Evolutionary conservation across 495 filamentous ascomycete genomes (phyloP), one percentile per base, ranked within the genome.

Genomic region (Lasiosphaeria ovina): DNA sequence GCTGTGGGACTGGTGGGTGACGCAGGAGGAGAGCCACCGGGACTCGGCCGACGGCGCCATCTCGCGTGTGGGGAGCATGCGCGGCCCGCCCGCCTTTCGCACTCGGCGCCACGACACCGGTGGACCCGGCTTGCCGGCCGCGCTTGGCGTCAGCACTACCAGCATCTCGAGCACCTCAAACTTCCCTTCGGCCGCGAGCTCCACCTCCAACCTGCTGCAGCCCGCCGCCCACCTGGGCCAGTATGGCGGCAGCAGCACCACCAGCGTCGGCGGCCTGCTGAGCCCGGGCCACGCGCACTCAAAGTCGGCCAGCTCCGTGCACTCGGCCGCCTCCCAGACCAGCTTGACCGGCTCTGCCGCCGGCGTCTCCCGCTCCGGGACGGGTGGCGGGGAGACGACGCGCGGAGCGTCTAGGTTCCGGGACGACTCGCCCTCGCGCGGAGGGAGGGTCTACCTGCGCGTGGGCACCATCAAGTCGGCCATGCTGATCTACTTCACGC

Each of bases 1-100:
- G 33, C 66, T 97, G 3, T 96, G 92, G 90, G 93, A 98, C 80
- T 85, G 69, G 68, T 97, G 94, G 94, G 80, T 93, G 61, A 81
- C 83, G 59, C 80, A 84, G 56, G 77, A 76, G 50, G 77, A 76
- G 50, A 72, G 70, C 36, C 72, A 74, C 10, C 69, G 71, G 31
- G 79, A 79, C 17, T 72, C 70, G 4, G 79, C 76, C 57, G 80
- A 80, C 54, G 62, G 68, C 24, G 24, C 24, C 31, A 55, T 59
- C 33, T 54, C 51, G 16, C 59, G 57, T 38, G 57, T 51, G 17
- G 57, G 62, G 33, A 67, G 62, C 55, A 59, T 61, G 45, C 55
- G 62, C 12, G 53, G 33, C 6, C 38, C 5, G 12, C 51, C 60
- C 34, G 66, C 65, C 17, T 63, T 57, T 52, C 64, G 59, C 9